Percentiles rank a stretch among this genome's conserved stretches.
Conservation (phyloP, 2,329 filamentous ascomycete species). For the Passalora sequoiae region DNA sequence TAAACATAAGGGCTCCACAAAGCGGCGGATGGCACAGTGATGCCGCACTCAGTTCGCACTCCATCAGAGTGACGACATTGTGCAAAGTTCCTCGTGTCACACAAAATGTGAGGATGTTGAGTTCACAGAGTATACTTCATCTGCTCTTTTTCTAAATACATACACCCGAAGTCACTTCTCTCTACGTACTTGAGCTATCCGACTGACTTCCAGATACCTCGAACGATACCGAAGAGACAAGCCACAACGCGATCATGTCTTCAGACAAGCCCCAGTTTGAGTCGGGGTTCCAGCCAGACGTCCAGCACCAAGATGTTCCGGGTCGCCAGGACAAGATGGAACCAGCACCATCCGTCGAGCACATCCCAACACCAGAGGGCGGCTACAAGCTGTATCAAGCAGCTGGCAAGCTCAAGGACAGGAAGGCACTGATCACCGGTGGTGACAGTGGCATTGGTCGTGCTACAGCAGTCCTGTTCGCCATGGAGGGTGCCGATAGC, state of each 20-base stretch:
- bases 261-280: constrained; percentile 30
- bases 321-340: constrained; percentile 54
- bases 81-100: too few species aligned
- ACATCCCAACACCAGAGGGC: constrained; percentile 63
- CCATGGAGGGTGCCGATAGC: constrained; percentile 72
- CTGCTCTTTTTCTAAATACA: too few species aligned
- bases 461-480: constrained; percentile 69
- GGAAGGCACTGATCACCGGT: constrained; percentile 73
- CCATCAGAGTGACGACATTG: too few species aligned
- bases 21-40: too few species aligned
- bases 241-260: constrained; percentile 17
- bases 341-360: constrained; percentile 56
- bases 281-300: constrained; percentile 21
- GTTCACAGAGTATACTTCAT: too few species aligned
- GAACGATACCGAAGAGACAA: background rate
- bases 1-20: too few species aligned
- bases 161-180: too few species aligned
- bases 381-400: constrained; percentile 67
- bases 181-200: too few species aligned
- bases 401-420: constrained; percentile 68
- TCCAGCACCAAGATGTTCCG: constrained; percentile 50
- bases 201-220: background rate
- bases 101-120: too few species aligned
- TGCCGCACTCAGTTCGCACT: too few species aligned
- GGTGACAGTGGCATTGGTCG: constrained; percentile 76